Conservation (phyloP, 2,329 filamentous ascomycete species). For the Trichoderma guizhouense region DNA sequence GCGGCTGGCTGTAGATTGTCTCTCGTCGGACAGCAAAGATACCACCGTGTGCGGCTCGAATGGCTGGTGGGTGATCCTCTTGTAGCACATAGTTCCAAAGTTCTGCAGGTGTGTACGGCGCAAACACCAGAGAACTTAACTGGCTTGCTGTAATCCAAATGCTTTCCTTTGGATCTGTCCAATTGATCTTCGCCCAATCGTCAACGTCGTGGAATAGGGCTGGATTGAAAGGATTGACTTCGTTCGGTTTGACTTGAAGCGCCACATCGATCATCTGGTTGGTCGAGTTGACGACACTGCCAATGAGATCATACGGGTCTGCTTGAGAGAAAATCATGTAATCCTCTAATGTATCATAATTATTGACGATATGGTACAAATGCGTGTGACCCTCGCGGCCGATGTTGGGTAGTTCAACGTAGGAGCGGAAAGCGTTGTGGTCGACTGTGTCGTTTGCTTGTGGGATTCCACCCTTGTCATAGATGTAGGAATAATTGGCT, state of each 20-base stretch:
- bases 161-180: conserved; percentile 14
- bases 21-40: conserved; percentile 13
- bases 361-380: conserved; percentile 1
- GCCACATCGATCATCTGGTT: conserved; percentile 6
- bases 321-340: conserved; percentile 16
- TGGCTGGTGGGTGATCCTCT: conserved; percentile 1
- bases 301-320: conserved; percentile 2
- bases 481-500: neutral
- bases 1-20: conserved; percentile 8
- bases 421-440: conserved; percentile 9
- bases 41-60: conserved; percentile 2
- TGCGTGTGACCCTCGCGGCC: conserved; percentile 12
- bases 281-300: conserved; percentile 1
- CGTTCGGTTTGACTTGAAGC: neutral
- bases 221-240: conserved; percentile 7
- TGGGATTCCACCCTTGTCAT: conserved; percentile 8
- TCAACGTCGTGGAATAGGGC: neutral
- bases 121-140: neutral
- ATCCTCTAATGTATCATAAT: conserved; percentile 8
- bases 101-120: conserved; percentile 5
- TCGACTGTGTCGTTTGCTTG: conserved; percentile 10
- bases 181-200: conserved; percentile 13
- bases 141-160: conserved; percentile 10
- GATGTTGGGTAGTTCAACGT: conserved; percentile 6
- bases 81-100: conserved; percentile 1